Percentiles rank a stretch among this genome's conserved stretches.
These are phyloP conservation scores for Curvularia lunata DNA, from an alignment of 2,329 filamentous ascomycete genomes.

Conservation along the genomic window DNA sequence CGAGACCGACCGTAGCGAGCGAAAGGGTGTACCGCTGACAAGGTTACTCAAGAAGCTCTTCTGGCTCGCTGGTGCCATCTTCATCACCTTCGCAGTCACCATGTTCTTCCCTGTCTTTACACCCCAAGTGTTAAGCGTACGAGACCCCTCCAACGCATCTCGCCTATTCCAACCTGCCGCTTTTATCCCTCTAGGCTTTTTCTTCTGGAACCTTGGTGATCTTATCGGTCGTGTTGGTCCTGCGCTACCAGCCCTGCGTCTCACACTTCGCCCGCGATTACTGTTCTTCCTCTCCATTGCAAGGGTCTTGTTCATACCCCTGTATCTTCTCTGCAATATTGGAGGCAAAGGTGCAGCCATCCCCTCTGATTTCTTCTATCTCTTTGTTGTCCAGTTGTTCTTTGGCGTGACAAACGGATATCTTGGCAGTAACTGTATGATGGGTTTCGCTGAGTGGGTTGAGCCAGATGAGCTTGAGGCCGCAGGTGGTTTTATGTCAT, in stretches of 20 bases:
- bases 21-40: constrained; percentile 64
- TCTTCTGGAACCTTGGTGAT: constrained; percentile 94
- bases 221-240: constrained; percentile 76
- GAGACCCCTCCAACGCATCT: constrained; percentile 53
- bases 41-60: constrained; percentile 77
- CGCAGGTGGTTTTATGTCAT: constrained; percentile 90
- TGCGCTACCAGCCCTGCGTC: constrained; percentile 59
- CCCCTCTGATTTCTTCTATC: constrained; percentile 84
- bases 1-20: constrained; percentile 28
- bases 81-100: constrained; percentile 79
- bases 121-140: constrained; percentile 53
- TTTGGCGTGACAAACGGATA: constrained; percentile 90
- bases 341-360: constrained; percentile 71
- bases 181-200: constrained; percentile 89
- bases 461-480: constrained; percentile 83
- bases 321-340: constrained; percentile 92
- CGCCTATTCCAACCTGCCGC: constrained; percentile 72
- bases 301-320: constrained; percentile 74
- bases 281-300: constrained; percentile 72
- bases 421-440: constrained; percentile 88
- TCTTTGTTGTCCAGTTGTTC: constrained; percentile 78
- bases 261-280: constrained; percentile 67
- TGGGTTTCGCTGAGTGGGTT: constrained; percentile 83
- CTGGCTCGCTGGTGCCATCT: constrained; percentile 78
- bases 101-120: constrained; percentile 98